Evolutionary conservation across 225 moss, liverwort and hornwort genomes (phyloP).

Genomic region (Pseudisothecium myosuroides): DNA sequence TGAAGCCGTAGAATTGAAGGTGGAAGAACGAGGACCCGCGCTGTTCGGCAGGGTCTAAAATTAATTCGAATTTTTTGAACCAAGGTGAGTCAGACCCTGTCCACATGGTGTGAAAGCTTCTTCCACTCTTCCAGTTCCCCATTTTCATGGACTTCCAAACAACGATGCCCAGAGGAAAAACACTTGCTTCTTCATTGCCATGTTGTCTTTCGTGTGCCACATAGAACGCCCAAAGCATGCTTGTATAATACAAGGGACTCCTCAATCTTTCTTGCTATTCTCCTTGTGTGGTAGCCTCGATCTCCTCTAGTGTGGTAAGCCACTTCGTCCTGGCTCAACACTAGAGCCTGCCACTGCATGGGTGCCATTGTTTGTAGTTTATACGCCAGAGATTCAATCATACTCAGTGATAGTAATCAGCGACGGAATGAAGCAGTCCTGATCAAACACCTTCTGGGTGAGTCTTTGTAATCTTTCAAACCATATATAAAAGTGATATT

Average conservation of each 20-base stretch:
- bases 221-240: neutral
- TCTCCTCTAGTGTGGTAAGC: neutral
- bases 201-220: too few species aligned
- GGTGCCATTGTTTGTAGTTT: neutral
- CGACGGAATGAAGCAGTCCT: constrained; percentile 55
- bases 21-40: too few species aligned
- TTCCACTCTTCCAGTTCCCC: neutral
- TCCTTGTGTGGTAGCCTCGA: neutral
- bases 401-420: neutral
- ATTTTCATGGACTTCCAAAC: neutral
- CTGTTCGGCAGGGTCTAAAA: too few species aligned
- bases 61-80: too few species aligned
- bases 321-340: neutral
- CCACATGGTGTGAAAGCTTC: neutral
- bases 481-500: too few species aligned
- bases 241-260: neutral
- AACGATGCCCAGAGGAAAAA: neutral
- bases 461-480: too few species aligned
- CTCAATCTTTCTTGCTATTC: neutral
- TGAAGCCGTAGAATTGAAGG: too few species aligned
- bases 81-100: neutral
- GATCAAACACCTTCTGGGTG: neutral
- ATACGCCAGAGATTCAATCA: neutral
- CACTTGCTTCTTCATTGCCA: neutral
- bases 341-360: neutral